Evolutionary conservation across 352 stramenopile species (phyloP), one percentile per base, ranked within the genome.

Genomic region (Pythium biforme): DNA sequence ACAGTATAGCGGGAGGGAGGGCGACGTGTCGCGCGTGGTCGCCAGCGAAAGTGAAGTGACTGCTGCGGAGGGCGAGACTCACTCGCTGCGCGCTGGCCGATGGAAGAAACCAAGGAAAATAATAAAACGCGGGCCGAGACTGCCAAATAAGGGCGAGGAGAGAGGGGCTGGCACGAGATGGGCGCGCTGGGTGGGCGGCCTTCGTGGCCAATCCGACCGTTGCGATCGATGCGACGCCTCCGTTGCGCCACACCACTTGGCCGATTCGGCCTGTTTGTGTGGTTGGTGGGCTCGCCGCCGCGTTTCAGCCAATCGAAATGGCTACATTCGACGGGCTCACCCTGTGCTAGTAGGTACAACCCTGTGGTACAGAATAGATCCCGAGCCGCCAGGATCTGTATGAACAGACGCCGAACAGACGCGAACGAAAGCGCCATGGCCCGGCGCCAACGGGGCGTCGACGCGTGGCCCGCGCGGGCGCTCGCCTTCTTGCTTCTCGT

Each of bases 231-330:
- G 40, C 10, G n/a, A 17, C 14, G 26, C 22, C n/a, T n/a, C n/a
- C n/a, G n/a, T n/a, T n/a, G 20, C 22, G 25, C 39, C 29, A 58
- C 59, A 57, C 37, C 19, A 64, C 40, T 58, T 64, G 57, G 57
- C 57, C 57, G 39, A 56, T 64, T 58, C 55, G 57, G 47, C 57
- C 57, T 26, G 41, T 64, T 48, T 23, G 34, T 14, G 34, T 40
- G 34, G 34, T 14, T 40, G 34, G 34, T 40, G 6, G 6, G 29
- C 29, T 33, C 29, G 29, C 4, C 29, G 29, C 34, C 34, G 48
- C 48, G 50, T 59, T 65, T 51, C 58, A 65, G 58, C 58, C 58
- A 65, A 65, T 65, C 14, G 57, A 12, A 46, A 65, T 59, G 58
- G 48, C 37, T 57, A 58, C 34, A 65, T 39, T 55, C 20, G 17